These are phyloP conservation scores for Melampsora larici-populina DNA, from an alignment of 1,284 basidiomycete genomes.

Conservation along the genomic window DNA sequence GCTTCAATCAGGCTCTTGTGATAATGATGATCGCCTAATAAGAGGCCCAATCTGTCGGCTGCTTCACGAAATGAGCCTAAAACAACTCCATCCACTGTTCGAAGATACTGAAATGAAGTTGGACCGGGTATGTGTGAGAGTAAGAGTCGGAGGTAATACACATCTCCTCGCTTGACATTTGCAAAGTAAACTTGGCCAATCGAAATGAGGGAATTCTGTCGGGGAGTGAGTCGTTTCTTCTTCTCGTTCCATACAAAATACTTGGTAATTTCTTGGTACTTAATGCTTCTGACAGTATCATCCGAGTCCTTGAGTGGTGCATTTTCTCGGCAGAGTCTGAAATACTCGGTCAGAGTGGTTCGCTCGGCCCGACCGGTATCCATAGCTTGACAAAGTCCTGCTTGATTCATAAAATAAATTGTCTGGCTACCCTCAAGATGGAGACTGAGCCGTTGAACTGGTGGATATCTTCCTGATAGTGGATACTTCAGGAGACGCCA, in stretches of 20 bases:
- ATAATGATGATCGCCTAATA: neutral
- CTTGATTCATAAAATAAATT: neutral
- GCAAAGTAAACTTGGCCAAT: conserved; percentile 10
- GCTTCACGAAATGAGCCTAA: neutral
- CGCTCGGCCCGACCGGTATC: neutral
- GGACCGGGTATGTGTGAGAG: neutral
- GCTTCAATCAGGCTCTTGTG: neutral
- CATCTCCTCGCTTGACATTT: neutral
- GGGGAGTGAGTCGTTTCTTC: neutral
- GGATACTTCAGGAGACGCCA: conserved; percentile 45
- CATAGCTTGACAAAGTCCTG: neutral
- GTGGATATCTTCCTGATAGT: neutral
- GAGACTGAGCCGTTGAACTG: neutral
- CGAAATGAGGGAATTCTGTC: neutral
- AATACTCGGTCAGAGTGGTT: conserved; percentile 1
- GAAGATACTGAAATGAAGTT: neutral
- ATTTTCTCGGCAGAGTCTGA: neutral
- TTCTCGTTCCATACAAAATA: neutral
- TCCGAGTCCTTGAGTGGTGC: neutral
- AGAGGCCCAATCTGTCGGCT: neutral
- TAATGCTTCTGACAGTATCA: neutral
- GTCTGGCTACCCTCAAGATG: neutral
- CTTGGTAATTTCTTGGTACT: neutral
- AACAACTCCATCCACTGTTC: neutral
- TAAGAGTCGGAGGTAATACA: conserved; percentile 7